Evolutionary conservation across 495 filamentous ascomycete species (phyloP).

Genomic region (Lentithecium fluviatile): DNA sequence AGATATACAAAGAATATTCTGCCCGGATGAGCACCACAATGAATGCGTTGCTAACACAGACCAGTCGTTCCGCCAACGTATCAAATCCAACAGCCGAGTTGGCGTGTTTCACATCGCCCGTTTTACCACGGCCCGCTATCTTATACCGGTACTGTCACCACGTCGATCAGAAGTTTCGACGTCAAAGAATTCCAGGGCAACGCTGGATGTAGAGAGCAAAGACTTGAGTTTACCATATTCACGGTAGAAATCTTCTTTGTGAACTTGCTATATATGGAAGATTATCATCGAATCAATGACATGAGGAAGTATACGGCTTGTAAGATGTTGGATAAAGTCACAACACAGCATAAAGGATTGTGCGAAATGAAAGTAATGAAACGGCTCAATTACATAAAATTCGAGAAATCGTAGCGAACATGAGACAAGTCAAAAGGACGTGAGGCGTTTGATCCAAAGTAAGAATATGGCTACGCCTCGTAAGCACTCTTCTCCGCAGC

Average conservation of each 20-base stretch:
- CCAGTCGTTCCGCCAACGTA: neutral
- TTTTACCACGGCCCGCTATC: no score
- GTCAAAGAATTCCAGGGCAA: no score
- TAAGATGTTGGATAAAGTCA: no score
- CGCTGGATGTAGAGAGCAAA: no score
- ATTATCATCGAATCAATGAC: neutral
- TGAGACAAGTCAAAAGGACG: no score
- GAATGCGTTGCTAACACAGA: neutral
- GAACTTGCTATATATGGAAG: neutral
- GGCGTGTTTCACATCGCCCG: constrained; percentile 22
- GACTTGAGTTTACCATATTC: neutral
- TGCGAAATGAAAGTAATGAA: neutral
- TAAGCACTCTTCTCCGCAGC: neutral
- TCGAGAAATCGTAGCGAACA: no score
- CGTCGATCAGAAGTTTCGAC: no score
- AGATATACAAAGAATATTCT: neutral
- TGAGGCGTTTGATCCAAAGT: neutral
- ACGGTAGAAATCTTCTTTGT: neutral
- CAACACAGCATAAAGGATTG: no score
- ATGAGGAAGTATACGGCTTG: neutral
- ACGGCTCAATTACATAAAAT: no score
- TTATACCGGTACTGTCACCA: no score
- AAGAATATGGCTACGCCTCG: neutral
- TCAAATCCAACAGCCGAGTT: neutral
- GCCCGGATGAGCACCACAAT: neutral